Conservation (phyloP, 2,329 filamentous ascomycete genomes). For the Exophiala phaeomuriformis region DNA sequence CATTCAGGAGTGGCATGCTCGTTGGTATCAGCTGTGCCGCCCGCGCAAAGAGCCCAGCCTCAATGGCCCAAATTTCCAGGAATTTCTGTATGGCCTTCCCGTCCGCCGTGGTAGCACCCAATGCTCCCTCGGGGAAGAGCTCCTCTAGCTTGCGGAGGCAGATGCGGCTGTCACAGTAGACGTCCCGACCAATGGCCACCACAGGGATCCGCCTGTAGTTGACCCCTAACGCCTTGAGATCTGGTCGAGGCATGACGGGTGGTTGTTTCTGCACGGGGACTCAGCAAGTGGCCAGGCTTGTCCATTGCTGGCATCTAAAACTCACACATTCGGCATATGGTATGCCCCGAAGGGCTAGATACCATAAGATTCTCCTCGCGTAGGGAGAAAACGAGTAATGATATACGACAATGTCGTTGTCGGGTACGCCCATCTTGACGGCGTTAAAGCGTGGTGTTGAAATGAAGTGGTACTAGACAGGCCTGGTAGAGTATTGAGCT, state of each 20-base stretch:
- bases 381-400: conserved; percentile 62
- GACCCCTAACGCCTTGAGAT: conserved; percentile 55
- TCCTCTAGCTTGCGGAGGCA: conserved; percentile 55
- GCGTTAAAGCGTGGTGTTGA: neutral
- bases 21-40: conserved; percentile 52
- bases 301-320: conserved; percentile 15
- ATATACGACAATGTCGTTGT: conserved; percentile 42
- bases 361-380: conserved; percentile 58
- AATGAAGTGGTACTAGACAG: neutral
- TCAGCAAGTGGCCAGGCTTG: neutral
- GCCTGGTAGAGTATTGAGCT: neutral
- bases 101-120: conserved; percentile 36
- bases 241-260: conserved; percentile 57
- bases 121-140: conserved; percentile 43
- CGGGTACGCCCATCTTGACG: conserved; percentile 16
- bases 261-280: conserved; percentile 54
- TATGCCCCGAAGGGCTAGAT: conserved; percentile 58
- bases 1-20: conserved; percentile 47
- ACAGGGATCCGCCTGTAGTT: conserved; percentile 64
- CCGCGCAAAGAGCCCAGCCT: conserved; percentile 51
- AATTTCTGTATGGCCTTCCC: conserved; percentile 48
- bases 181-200: conserved; percentile 56
- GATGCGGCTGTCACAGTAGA: conserved; percentile 64
- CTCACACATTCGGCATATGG: conserved; percentile 61
- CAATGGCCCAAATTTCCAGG: conserved; percentile 50